These are phyloP conservation scores for Croton setiger DNA, from an alignment of 441 rosid species.

Conservation along the genomic window DNA sequence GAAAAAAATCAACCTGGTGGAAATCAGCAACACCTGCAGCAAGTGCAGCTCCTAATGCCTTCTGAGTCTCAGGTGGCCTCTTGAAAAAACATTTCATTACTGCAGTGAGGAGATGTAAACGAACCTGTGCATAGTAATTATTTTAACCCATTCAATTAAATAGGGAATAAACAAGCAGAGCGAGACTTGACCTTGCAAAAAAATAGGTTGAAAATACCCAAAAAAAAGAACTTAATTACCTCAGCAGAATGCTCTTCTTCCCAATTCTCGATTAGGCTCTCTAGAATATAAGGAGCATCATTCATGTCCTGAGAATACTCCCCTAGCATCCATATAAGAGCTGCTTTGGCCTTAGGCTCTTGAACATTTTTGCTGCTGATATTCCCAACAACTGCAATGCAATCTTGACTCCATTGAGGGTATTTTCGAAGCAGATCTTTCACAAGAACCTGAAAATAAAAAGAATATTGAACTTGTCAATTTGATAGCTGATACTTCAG, in stretches of 20 bases:
- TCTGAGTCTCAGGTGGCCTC: conserved; percentile 96
- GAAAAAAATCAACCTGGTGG: conserved; percentile 62
- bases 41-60: conserved; percentile 80
- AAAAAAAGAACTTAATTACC: conserved; percentile 33
- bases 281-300: conserved; percentile 91
- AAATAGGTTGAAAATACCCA: background rate
- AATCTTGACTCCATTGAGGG: conserved; percentile 99
- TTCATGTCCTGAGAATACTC: conserved; percentile 97
- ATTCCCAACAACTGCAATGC: conserved; percentile 98
- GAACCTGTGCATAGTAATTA: conserved; percentile 58
- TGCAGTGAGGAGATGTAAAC: conserved; percentile 91
- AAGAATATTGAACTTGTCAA: conserved; percentile 22
- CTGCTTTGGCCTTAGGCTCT: conserved; percentile 96
- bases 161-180: background rate
- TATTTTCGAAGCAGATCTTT: conserved; percentile 95
- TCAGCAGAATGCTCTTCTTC: conserved; percentile 94
- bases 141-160: conserved; percentile 19
- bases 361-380: conserved; percentile 87
- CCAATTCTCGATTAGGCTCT: conserved; percentile 86
- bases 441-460: conserved; percentile 70
- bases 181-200: conserved; percentile 1
- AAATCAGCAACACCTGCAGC: conserved; percentile 91
- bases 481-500: conserved; percentile 8
- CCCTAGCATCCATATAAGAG: conserved; percentile 99
- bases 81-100: conserved; percentile 93